Evolutionary conservation across 2,329 filamentous ascomycete genomes (phyloP).

Genomic region (Elsinoe arachidis): DNA sequence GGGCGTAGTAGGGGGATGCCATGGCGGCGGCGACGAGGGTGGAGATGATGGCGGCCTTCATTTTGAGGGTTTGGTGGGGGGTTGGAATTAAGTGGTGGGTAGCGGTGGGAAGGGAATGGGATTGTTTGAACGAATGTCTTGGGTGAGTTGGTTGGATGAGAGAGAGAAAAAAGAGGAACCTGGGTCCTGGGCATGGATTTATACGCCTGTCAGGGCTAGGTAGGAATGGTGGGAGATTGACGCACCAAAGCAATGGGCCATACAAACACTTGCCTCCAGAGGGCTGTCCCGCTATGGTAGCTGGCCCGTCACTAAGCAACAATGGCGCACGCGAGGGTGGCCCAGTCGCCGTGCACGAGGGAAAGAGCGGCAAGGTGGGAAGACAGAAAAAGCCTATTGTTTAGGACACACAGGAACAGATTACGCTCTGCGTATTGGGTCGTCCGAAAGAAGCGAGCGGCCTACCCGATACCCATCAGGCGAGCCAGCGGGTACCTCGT

Average conservation of each 20-base stretch:
- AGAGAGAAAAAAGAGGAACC: not conserved
- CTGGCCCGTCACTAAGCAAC: not conserved
- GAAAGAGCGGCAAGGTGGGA: no score
- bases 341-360: no score
- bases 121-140: constrained; percentile 10
- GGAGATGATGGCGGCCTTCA: constrained; percentile 33
- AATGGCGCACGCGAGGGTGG: no score
- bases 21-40: constrained; percentile 26
- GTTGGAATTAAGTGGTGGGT: not conserved
- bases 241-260: no score
- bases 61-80: constrained; percentile 29
- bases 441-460: no score
- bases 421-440: no score
- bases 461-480: no score
- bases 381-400: no score
- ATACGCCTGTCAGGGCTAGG: not conserved
- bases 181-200: not conserved
- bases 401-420: no score
- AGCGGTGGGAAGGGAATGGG: not conserved
- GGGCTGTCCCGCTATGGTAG: not conserved
- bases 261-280: no score
- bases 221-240: constrained; percentile 2
- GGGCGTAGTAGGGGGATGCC: constrained; percentile 27
- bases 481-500: no score
- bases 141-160: not conserved